phyloP scores from a whole-genome alignment of 1,139 yeast species.

The Hansenula anomala region DNA sequence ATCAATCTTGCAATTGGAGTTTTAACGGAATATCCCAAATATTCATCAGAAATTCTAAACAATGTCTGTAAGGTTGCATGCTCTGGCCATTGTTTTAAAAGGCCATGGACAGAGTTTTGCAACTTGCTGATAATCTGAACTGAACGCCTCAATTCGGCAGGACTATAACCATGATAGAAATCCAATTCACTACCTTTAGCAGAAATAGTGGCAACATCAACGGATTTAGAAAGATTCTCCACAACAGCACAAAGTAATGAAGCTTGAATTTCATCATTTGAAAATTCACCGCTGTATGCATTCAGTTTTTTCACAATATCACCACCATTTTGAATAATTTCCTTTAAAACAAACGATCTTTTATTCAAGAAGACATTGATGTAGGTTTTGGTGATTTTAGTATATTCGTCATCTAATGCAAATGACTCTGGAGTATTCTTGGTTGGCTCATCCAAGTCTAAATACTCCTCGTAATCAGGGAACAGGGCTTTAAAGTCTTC shows the following conservation, averaged over 20 bases:
- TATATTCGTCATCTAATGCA: constrained; percentile 31
- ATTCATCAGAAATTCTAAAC: constrained; percentile 61
- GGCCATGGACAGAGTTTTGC: constrained; percentile 38
- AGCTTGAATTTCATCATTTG: constrained; percentile 27
- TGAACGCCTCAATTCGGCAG: constrained; percentile 58
- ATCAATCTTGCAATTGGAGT: constrained; percentile 76
- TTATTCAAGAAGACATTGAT: constrained; percentile 27
- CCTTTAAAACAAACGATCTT: constrained; percentile 19
- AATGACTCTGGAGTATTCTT: too few species aligned
- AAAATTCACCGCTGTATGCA: constrained; percentile 21
- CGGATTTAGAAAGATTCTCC: constrained; percentile 31
- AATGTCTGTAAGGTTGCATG: constrained; percentile 83
- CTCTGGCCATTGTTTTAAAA: constrained; percentile 84
- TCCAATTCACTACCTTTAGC: constrained; percentile 33
- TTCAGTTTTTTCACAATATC: constrained; percentile 28
- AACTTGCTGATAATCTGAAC: constrained; percentile 47
- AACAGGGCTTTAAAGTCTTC: constrained; percentile 71
- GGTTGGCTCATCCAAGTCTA: constrained; percentile 37
- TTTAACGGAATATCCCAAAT: constrained; percentile 52
- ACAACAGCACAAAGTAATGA: constrained; percentile 41
- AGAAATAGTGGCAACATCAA: constrained; percentile 21
- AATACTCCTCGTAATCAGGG: constrained; percentile 79
- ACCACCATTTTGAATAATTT: constrained; percentile 40
- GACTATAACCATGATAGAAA: constrained; percentile 66
- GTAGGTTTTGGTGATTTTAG: constrained; percentile 32